Evolutionary conservation across 2,329 filamentous ascomycete species (phyloP), one percentile per base, ranked within the genome.

Genomic region (Talaromyces sp.): DNA sequence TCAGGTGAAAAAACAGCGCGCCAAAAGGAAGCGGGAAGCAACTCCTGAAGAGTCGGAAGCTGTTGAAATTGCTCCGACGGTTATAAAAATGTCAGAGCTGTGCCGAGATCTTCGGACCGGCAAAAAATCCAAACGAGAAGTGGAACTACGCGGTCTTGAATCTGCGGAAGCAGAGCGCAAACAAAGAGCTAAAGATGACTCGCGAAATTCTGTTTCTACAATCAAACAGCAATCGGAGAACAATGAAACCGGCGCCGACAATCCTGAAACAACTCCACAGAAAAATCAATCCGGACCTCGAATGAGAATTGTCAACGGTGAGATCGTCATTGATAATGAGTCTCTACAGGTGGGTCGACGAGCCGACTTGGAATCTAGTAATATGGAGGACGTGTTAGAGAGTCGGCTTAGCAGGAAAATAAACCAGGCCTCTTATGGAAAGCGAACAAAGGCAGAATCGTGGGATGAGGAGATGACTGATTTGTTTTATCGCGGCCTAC

Each of bases 391-490:
- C 51, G 77, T 81, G 14, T 73, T 77, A 30, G 79, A 81, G 65
- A 80, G 76, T 62, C 75, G 77, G 14, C 73, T 81, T 14, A 80
- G 78, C 36, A 75, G 78, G 40, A 78, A 78, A 61, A 73, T 82
- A 64, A 81, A 80, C 54, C 74, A 77, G 64, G 72, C 74, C 14
- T 76, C 77, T 61, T 81, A 75, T 70, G 82, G 73, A 63, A 81
- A 74, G 73, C 73, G 81, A 68, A 75, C 82, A 70, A 84, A 84
- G 65, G 77, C 75, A 8, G 80, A 83, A 63, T 76, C 77, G 0
- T 89, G 86, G 86, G 81, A 80, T 56, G 79, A 82, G 57, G 81
- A 85, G 14, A 74, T 81, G 65, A 88, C 86, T 0, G 83, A 87
- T 50, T 69, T 82, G 10, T 89, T 89, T 70, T 89, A 88, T 69